Percentiles rank a stretch among this genome's conserved stretches.
Conservation (phyloP, 129 eudicot genomes). For the Pulicaria dysenterica region DNA sequence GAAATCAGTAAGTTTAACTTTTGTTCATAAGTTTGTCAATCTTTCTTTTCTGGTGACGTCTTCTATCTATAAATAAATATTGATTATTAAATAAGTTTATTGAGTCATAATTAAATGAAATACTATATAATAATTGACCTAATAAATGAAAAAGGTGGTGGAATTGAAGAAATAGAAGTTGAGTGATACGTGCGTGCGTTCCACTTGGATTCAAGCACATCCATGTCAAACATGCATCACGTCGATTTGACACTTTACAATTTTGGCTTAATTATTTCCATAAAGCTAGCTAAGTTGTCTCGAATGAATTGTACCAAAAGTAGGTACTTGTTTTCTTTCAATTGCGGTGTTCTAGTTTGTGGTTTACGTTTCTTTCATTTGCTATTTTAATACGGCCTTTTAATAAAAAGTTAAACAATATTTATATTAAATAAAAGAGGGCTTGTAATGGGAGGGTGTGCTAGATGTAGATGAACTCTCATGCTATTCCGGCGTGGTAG, state of each 20-base stretch:
- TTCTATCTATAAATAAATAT: not conserved
- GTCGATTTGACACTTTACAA: constrained; percentile 30
- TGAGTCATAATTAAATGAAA: not conserved
- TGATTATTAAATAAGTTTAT: not conserved
- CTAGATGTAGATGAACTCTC: too few species aligned
- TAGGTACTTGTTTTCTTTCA: constrained; percentile 33
- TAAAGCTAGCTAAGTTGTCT: constrained; percentile 27
- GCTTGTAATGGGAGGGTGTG: too few species aligned
- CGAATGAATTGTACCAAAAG: constrained; percentile 21
- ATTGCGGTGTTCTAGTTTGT: not conserved
- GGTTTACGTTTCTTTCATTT: too few species aligned
- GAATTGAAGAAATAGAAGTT: constrained; percentile 2
- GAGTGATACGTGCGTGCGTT: constrained; percentile 37
- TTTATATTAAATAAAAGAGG: too few species aligned
- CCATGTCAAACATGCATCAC: constrained; percentile 29
- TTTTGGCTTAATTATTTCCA: constrained; percentile 14
- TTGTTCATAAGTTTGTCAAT: not conserved
- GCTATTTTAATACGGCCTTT: too few species aligned
- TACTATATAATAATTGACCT: not conserved
- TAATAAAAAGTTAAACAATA: too few species aligned
- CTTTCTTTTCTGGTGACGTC: not conserved
- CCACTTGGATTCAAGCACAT: constrained; percentile 37
- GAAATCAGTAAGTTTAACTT: not conserved
- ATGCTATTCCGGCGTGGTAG: too few species aligned
- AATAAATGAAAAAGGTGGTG: not conserved